Evolutionary conservation across 2,329 filamentous ascomycete species (phyloP).

Genomic region (Fusarium newnesense): DNA sequence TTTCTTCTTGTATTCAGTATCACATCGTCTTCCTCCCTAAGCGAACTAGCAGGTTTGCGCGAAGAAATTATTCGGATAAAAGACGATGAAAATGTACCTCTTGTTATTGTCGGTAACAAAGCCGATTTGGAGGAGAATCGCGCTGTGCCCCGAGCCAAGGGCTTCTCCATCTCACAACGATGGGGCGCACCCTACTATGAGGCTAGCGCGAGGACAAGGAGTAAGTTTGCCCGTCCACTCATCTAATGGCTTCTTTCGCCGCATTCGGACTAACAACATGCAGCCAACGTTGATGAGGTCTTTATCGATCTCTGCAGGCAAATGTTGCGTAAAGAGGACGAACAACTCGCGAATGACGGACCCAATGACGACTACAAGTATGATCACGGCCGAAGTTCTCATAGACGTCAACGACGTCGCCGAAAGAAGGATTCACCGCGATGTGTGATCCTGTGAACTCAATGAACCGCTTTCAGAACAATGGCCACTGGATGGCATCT

Average conservation of each 20-base stretch:
- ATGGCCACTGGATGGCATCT: constrained; percentile 35
- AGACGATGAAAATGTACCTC: constrained; percentile 83
- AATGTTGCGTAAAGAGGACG: constrained; percentile 79
- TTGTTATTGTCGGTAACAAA: constrained; percentile 94
- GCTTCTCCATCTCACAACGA: constrained; percentile 84
- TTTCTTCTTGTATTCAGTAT: constrained; percentile 95
- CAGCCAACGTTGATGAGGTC: constrained; percentile 88
- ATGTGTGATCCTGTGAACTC: constrained; percentile 57
- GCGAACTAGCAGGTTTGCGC: constrained; percentile 81
- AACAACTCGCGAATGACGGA: constrained; percentile 47
- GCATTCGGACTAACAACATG: constrained; percentile 41
- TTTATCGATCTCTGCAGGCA: constrained; percentile 87
- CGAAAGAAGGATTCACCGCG: constrained; percentile 50
- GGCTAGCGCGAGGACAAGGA: constrained; percentile 82
- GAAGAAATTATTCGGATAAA: constrained; percentile 94
- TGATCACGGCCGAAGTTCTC: constrained; percentile 45
- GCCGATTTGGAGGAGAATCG: constrained; percentile 89
- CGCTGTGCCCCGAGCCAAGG: constrained; percentile 78
- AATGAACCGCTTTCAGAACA: not conserved
- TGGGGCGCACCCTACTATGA: constrained; percentile 95
- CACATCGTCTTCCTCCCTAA: constrained; percentile 83
- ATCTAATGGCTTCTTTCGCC: constrained; percentile 9
- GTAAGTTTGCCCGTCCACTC: constrained; percentile 52
- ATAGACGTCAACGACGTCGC: constrained; percentile 46
- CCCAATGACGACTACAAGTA: constrained; percentile 56